Conservation (phyloP, 495 filamentous ascomycete species). For the Thozetella sp. region DNA sequence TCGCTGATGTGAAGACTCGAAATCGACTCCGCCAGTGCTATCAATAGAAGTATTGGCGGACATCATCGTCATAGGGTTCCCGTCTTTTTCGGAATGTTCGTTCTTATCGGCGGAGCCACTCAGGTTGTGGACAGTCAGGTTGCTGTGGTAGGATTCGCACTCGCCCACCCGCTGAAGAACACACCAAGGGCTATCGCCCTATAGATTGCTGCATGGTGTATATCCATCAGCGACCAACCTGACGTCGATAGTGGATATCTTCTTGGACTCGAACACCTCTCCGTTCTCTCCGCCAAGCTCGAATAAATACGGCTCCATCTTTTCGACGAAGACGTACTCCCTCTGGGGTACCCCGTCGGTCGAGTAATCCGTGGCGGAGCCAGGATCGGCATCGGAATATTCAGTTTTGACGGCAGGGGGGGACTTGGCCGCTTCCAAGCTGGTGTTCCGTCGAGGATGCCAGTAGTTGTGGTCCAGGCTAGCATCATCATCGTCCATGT, state of each 20-base stretch:
- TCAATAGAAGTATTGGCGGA: conserved; percentile 1
- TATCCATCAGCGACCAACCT: not conserved
- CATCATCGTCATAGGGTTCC: not conserved
- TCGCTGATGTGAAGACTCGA: not conserved
- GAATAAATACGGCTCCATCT: not conserved
- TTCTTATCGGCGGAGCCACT: no score
- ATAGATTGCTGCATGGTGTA: not conserved
- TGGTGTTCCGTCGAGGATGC: not conserved
- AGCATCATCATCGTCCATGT: not conserved
- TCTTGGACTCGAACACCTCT: not conserved
- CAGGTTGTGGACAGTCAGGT: no score
- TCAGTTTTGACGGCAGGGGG: not conserved
- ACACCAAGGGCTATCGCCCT: not conserved
- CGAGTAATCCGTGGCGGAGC: not conserved
- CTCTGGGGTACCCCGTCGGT: not conserved
- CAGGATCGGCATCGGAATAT: not conserved
- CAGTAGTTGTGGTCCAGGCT: not conserved
- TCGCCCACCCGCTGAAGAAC: not conserved
- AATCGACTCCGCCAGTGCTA: not conserved
- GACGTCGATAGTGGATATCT: not conserved
- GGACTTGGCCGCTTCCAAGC: not conserved
- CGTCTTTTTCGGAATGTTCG: not conserved
- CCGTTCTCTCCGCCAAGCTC: not conserved
- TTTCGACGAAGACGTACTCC: not conserved
- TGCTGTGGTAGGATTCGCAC: no score